Base-by-base conservation (phyloP, 441 rosid species). In the Aleurites moluccanus region DNA sequence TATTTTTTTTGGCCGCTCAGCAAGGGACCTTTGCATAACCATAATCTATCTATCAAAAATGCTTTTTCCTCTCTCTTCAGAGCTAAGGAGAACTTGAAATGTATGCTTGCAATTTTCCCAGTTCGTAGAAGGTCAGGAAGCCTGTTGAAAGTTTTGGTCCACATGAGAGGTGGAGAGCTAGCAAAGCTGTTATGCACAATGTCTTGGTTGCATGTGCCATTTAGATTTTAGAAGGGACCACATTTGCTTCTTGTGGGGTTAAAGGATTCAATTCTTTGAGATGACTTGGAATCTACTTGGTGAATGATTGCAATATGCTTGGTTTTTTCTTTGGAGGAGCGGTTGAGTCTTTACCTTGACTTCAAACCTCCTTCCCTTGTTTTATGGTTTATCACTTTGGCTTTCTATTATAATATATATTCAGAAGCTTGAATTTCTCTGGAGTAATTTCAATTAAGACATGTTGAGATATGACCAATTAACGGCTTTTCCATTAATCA, bases 231-330 rank as follows among this genome's bases (percentile, higher is more conserved):
- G 10, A 57, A 33, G 60, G 70, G 18, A 64, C 69, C 38, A 56
- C 23, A 42, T 70, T 75, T 79, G 65, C 79, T 73, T 79, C 73
- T 53, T 23, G 16, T 45, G 57, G 81, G 83, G 77, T 78, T 75
- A 44, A 57, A 49, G 72, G 20, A 70, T 70, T n/a, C 10, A 66
- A 67, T 79, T 40, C 56, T 67, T 30, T 66, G 35, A 69, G 56
- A 38, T 80, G 18, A 75, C 66, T 47, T 69, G 20, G 38, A 49
- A 53, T 25, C 27, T 74, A 67, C n/a, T 68, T 8, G 25, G 21
- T 44, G 62, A 67, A 55, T 73, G 64, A 38, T 42, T 28, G 69
- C 47, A 23, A 66, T 63, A 52, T 71, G 25, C 52, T 66, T 61
- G 10, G 28, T 25, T 66, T 65, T 42, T 66, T 40, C 71, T 55